Evolutionary conservation across 225 moss, liverwort and hornwort genomes (phyloP).

Genomic region (Pleurozium schreberi): DNA sequence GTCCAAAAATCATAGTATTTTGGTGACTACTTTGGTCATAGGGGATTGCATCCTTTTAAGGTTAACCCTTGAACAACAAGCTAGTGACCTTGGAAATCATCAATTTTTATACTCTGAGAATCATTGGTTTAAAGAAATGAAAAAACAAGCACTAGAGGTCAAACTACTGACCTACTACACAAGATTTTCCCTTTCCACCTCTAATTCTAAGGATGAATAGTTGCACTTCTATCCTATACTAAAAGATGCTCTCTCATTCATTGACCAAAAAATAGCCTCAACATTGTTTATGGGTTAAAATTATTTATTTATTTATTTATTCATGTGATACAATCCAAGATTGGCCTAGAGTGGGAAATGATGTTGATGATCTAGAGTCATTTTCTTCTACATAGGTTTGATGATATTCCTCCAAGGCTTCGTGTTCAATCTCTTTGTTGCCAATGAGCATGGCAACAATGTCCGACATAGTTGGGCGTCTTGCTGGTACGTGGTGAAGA

Average conservation of each 20-base stretch:
- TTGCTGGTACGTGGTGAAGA: not conserved
- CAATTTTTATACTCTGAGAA: too few species aligned
- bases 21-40: not conserved
- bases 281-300: too few species aligned
- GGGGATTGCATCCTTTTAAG: fast-evolving
- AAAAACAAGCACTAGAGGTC: too few species aligned
- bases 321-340: not conserved
- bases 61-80: too few species aligned
- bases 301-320: not conserved
- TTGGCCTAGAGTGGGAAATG: not conserved
- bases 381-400: not conserved
- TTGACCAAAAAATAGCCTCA: too few species aligned
- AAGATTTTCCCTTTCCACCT: too few species aligned
- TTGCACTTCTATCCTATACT: too few species aligned
- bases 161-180: too few species aligned
- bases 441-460: not conserved
- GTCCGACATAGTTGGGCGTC: not conserved
- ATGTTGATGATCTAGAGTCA: not conserved
- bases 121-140: too few species aligned
- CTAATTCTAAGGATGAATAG: too few species aligned
- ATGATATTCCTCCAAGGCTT: not conserved
- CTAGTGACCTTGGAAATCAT: too few species aligned
- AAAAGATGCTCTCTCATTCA: too few species aligned
- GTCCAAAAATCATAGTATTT: not conserved
- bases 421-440: not conserved